Base-by-base conservation (phyloP, 2,329 filamentous ascomycete species). In the Penicillium sp. region DNA sequence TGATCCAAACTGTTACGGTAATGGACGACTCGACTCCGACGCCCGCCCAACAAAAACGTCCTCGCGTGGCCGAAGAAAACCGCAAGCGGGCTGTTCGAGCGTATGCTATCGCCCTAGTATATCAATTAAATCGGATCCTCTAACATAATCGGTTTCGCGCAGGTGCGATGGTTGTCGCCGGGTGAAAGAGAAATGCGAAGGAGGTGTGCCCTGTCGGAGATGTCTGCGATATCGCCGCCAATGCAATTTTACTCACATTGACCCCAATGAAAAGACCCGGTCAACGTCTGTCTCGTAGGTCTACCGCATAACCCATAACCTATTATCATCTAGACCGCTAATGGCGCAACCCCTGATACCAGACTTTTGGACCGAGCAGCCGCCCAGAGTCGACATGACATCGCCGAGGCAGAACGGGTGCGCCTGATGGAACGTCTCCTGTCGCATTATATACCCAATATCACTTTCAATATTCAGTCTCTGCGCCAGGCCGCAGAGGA, bases 171-270 rank as follows among this genome's bases (percentile, higher is more conserved):
- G 78, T 51, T 84, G 81, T 67, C 80, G 81, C 57, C 76, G 80
- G 60, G 76, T 81, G 56, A 84, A 84, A 65, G 81, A 84, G 67
- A 82, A 83, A 70, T 84, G 81, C 63, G 81, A 83, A 62, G 82
- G 81, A 46, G 82, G 81, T 49, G 74, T 81, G 19, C 82, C 82
- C 2, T 84, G 81, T 64, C 78, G 79, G 46, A 72, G 82, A 53
- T 84, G 81, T 65, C 73, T 78, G 55, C 79, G 79, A 57, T 78
- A 82, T 61, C 77, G 77, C 57, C 77, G 81, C 43, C 76, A 78
- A 62, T 83, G 81, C 67, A 74, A 79, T 57, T 82, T 82, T 61
- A 75, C 74, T 10, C 75, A 73, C 49, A 68, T 72, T 34, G 72
- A 75, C 45, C 70, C 69, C 43, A 64, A 60, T 43, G 71, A 73